Conservation (phyloP, 2,329 filamentous ascomycete genomes). For the Chrysoporthe deuterocubensis region DNA sequence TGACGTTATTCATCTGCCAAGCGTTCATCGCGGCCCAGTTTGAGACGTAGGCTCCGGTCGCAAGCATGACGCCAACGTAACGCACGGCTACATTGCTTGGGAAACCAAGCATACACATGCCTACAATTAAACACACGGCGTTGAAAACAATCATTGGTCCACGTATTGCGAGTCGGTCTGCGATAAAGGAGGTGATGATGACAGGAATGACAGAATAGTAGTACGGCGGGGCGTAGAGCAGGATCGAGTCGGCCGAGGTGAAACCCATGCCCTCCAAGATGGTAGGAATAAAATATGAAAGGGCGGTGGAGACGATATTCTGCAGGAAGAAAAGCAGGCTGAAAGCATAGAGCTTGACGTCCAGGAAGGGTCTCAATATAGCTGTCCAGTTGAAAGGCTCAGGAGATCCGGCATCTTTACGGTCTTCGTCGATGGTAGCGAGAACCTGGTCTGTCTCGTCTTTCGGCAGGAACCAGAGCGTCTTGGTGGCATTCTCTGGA, state of each 20-base stretch:
- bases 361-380: slow-evolving; percentile 59
- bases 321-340: slow-evolving; percentile 67
- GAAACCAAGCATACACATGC: slow-evolving; percentile 70
- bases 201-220: slow-evolving; percentile 70
- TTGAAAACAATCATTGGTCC: slow-evolving; percentile 70
- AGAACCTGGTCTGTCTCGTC: slow-evolving; percentile 61
- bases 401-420: slow-evolving; percentile 58
- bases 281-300: slow-evolving; percentile 69
- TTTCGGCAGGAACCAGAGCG: slow-evolving; percentile 60
- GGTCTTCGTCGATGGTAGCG: slow-evolving; percentile 61
- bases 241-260: slow-evolving; percentile 55
- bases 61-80: slow-evolving; percentile 67
- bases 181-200: slow-evolving; percentile 63
- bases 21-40: slow-evolving; percentile 71
- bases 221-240: slow-evolving; percentile 69
- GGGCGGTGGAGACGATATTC: slow-evolving; percentile 67
- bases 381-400: slow-evolving; percentile 60
- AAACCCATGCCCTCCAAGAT: slow-evolving; percentile 63
- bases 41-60: slow-evolving; percentile 69
- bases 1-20: slow-evolving; percentile 66
- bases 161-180: slow-evolving; percentile 63
- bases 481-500: slow-evolving; percentile 62
- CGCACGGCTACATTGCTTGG: slow-evolving; percentile 61
- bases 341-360: slow-evolving; percentile 68
- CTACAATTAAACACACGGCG: slow-evolving; percentile 61